These are phyloP conservation scores for Aspergillus homomorphus DNA, from an alignment of 495 filamentous ascomycete species.

Conservation along the genomic window DNA sequence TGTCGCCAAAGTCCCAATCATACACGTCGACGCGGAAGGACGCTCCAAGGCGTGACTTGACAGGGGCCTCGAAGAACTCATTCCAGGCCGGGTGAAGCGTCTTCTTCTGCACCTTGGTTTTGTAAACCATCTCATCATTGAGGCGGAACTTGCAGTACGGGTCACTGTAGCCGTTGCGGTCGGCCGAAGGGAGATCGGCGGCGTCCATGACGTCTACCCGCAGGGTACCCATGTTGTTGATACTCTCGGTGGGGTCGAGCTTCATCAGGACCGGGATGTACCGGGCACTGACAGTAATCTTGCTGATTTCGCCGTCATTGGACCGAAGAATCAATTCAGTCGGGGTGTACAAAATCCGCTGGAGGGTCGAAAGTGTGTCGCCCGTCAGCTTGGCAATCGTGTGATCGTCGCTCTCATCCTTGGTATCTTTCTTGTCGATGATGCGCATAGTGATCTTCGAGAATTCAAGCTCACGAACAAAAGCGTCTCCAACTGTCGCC, in stretches of 20 bases:
- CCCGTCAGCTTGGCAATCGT: constrained; percentile 80
- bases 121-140: constrained; percentile 81
- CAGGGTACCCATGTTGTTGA: constrained; percentile 96
- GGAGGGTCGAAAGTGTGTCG: constrained; percentile 79
- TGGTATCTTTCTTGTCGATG: constrained; percentile 68
- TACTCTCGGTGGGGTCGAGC: constrained; percentile 90
- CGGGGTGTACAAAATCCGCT: constrained; percentile 85
- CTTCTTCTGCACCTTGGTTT: constrained; percentile 95
- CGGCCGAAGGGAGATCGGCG: constrained; percentile 80
- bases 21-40: constrained; percentile 80
- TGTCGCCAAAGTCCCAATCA: constrained; percentile 94
- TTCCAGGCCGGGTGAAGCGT: constrained; percentile 94
- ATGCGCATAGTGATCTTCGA: constrained; percentile 88
- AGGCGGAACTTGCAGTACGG: constrained; percentile 94
- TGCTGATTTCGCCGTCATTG: constrained; percentile 70
- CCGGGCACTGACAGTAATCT: constrained; percentile 83
- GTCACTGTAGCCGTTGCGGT: constrained; percentile 94
- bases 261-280: constrained; percentile 93
- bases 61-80: constrained; percentile 81
- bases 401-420: constrained; percentile 67
- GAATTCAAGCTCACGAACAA: constrained; percentile 93
- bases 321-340: constrained; percentile 75
- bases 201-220: constrained; percentile 90
- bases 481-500: constrained; percentile 73
- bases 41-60: constrained; percentile 81